These are phyloP conservation scores for Suhomyces wounanorum DNA, from an alignment of 1,139 yeast genomes.

Conservation along the genomic window DNA sequence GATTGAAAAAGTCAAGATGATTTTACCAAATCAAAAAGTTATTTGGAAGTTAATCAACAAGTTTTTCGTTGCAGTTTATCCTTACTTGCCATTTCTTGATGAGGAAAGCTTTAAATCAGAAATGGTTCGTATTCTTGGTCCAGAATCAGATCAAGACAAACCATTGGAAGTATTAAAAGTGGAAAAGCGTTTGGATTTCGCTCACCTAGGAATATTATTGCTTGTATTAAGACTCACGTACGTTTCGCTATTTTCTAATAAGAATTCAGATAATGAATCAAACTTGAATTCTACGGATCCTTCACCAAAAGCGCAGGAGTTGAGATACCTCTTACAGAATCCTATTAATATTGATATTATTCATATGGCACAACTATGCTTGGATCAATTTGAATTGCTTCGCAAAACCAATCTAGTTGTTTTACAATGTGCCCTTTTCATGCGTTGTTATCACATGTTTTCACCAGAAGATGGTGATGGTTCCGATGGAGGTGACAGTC, in stretches of 20 bases:
- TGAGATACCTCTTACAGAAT: slow-evolving; percentile 44
- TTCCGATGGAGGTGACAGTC: slow-evolving; percentile 48
- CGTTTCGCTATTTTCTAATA: slow-evolving; percentile 38
- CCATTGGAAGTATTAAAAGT: slow-evolving; percentile 24
- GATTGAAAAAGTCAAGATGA: slow-evolving; percentile 27
- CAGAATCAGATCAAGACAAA: slow-evolving; percentile 15
- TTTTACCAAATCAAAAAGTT: slow-evolving; percentile 43
- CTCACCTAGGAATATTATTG: slow-evolving; percentile 45
- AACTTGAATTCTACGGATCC: slow-evolving; percentile 27
- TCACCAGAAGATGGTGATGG: slow-evolving; percentile 58
- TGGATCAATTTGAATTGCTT: slow-evolving; percentile 52
- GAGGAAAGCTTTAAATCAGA: slow-evolving; percentile 33
- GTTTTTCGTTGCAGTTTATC: slow-evolving; percentile 49
- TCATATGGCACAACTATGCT: slow-evolving; percentile 53
- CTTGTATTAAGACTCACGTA: slow-evolving; percentile 45
- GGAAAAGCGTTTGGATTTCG: slow-evolving; percentile 47
- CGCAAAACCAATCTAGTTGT: slow-evolving; percentile 51
- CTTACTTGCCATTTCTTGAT: slow-evolving; percentile 54
- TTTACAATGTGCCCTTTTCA: slow-evolving; percentile 47
- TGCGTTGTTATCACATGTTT: slow-evolving; percentile 39
- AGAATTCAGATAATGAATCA: slow-evolving; percentile 28
- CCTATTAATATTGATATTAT: slow-evolving; percentile 51
- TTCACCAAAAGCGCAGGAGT: slow-evolving; percentile 29
- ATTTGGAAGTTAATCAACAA: slow-evolving; percentile 33
- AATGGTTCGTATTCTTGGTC: slow-evolving; percentile 25